phyloP scores from a whole-genome alignment of 331 rosid species.

The Acacia pycnantha region DNA sequence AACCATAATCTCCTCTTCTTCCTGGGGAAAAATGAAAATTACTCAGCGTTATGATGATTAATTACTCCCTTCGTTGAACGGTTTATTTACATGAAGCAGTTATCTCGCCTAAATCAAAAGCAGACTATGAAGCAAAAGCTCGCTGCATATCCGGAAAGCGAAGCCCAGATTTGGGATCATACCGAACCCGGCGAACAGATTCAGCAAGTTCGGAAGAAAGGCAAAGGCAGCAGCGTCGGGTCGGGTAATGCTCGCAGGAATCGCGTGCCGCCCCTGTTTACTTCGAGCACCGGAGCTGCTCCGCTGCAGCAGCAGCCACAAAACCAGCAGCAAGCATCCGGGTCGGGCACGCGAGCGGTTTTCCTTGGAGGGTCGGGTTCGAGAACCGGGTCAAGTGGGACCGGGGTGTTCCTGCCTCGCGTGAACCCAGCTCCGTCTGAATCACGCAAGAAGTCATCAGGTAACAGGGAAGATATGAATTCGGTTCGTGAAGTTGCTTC shows the following conservation, averaged over 20 bases:
- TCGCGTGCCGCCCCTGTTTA: background rate
- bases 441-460: slow-evolving; percentile 50
- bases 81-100: slow-evolving; percentile 2
- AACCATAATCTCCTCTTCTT: background rate
- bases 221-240: slow-evolving; percentile 6
- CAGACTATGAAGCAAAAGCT: slow-evolving; percentile 28
- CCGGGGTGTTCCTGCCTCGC: slow-evolving; percentile 84
- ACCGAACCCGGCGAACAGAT: background rate
- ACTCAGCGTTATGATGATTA: background rate
- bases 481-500: background rate
- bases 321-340: background rate
- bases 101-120: slow-evolving; percentile 34
- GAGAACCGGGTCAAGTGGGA: slow-evolving; percentile 47
- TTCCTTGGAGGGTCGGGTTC: slow-evolving; percentile 46
- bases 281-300: background rate
- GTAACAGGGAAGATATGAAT: slow-evolving; percentile 27
- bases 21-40: background rate
- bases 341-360: slow-evolving; percentile 40
- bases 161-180: background rate
- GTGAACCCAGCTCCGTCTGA: slow-evolving; percentile 27
- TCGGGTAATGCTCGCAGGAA: slow-evolving; percentile 15
- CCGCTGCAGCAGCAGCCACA: background rate
- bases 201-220: slow-evolving; percentile 33
- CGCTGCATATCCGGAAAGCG: slow-evolving; percentile 4
- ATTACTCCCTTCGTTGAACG: background rate